A percentile compares a stretch with the other conserved stretches of the same genome.
These are phyloP conservation scores for Purshia tridentata DNA, from an alignment of 306 rosid species.

Conservation along the genomic window DNA sequence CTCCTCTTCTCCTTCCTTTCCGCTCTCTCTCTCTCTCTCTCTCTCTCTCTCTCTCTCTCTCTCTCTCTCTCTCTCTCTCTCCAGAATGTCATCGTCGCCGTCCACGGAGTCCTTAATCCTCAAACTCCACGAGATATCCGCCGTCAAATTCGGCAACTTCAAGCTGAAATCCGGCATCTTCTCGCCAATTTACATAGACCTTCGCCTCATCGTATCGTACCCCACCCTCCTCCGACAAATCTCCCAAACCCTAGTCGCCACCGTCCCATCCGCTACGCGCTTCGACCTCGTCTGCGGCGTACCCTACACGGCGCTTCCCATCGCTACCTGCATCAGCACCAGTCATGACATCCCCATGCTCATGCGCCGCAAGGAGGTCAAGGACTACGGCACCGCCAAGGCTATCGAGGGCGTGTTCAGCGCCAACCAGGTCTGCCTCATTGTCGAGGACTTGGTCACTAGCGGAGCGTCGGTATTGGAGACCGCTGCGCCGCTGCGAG, in stretches of 20 bases:
- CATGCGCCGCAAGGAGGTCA: constrained; percentile 91
- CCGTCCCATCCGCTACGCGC: constrained; percentile 51
- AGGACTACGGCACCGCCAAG: constrained; percentile 86
- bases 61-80: background rate
- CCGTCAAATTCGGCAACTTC: constrained; percentile 89
- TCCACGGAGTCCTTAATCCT: constrained; percentile 70
- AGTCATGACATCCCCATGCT: constrained; percentile 65
- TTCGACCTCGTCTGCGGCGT: constrained; percentile 81
- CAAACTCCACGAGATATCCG: constrained; percentile 79
- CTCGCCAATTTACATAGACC: constrained; percentile 89
- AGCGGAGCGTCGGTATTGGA: constrained; percentile 83
- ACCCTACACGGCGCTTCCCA: constrained; percentile 89
- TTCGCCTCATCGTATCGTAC: constrained; percentile 81
- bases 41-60: background rate
- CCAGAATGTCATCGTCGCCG: constrained; percentile 31
- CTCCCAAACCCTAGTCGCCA: constrained; percentile 66
- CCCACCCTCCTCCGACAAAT: constrained; percentile 75
- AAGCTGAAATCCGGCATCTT: constrained; percentile 89
- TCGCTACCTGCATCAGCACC: constrained; percentile 73
- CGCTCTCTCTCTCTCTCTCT: too few relatives aligned
- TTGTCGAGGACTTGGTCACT: constrained; percentile 84
- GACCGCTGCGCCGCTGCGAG: constrained; percentile 70
- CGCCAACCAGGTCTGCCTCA: constrained; percentile 59
- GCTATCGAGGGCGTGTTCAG: constrained; percentile 70
- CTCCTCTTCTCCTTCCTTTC: too few relatives aligned